Evolutionary conservation across 192 early-diverging fungal species (phyloP).

Genomic region (Pilaira anomala): DNA sequence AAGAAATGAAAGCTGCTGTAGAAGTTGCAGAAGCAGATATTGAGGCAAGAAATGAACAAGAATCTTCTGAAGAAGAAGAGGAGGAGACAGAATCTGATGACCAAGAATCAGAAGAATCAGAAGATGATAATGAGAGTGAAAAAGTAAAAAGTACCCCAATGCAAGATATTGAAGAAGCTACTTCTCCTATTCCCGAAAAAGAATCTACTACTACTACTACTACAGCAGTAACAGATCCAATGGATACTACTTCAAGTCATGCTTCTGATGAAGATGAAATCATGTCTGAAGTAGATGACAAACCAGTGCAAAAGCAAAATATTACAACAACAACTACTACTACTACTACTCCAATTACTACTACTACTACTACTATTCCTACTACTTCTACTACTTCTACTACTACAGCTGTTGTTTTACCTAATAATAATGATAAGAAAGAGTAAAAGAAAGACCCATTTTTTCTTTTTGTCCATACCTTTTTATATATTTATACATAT

Average conservation of each 20-base stretch:
- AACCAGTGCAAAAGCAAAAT: too few species aligned
- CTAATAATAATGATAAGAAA: background rate
- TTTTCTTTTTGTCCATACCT: background rate
- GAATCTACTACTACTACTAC: background rate
- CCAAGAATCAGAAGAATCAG: background rate
- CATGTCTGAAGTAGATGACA: slow-evolving; percentile 2
- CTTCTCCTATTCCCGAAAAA: background rate
- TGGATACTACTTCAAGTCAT: background rate
- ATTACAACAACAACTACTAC: too few species aligned
- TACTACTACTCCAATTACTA: too few species aligned
- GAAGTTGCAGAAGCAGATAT: background rate
- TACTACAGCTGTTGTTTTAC: background rate
- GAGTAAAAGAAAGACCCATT: background rate
- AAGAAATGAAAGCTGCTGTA: slow-evolving; percentile 13
- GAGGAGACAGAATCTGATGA: background rate
- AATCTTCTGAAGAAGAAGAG: background rate
- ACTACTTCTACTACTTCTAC: too few species aligned
- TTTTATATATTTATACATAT: background rate
- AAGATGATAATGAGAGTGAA: background rate
- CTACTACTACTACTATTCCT: too few species aligned
- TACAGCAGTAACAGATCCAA: background rate
- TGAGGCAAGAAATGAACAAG: slow-evolving; percentile 6
- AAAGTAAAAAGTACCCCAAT: background rate
- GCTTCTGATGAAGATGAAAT: slow-evolving; percentile 12
- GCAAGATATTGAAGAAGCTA: background rate